Percentiles rank a stretch among this genome's conserved stretches.
Conservation (phyloP, 345 rosid genomes). For the Lumnitzera racemosa region DNA sequence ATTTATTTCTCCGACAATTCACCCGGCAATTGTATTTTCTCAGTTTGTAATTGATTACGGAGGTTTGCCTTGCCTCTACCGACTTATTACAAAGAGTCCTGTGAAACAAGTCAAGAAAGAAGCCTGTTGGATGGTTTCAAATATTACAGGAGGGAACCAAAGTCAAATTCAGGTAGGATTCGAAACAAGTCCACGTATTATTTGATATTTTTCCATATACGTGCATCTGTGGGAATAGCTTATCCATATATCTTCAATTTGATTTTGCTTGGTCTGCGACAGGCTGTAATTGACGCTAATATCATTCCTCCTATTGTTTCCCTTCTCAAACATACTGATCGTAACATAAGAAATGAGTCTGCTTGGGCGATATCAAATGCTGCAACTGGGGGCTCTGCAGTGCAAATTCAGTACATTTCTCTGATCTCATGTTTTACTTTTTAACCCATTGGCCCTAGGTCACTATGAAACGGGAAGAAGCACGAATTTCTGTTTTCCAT, state of each 20-base stretch:
- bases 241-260: not conserved
- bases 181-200: not conserved
- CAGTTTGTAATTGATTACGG: constrained; percentile 69
- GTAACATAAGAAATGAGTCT: constrained; percentile 37
- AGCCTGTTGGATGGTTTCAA: constrained; percentile 85
- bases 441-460: not conserved
- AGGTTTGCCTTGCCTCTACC: constrained; percentile 52
- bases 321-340: constrained; percentile 32
- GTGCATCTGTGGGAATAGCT: not conserved
- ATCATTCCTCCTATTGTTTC: constrained; percentile 28
- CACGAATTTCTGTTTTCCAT: too few species aligned
- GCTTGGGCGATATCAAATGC: constrained; percentile 42
- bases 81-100: constrained; percentile 52
- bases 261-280: constrained; percentile 1
- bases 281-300: constrained; percentile 33
- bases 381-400: constrained; percentile 24
- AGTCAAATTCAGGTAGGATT: constrained; percentile 25
- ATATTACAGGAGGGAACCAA: constrained; percentile 71
- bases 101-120: constrained; percentile 64
- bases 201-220: not conserved
- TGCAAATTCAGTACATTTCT: constrained; percentile 26
- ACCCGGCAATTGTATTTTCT: constrained; percentile 2
- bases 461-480: not conserved
- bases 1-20: too few species aligned
- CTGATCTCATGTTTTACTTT: not conserved